Percentiles rank a stretch among this genome's conserved stretches.
phyloP scores from a whole-genome alignment of 1,284 basidiomycete species.

The Porodaedalea pini region DNA sequence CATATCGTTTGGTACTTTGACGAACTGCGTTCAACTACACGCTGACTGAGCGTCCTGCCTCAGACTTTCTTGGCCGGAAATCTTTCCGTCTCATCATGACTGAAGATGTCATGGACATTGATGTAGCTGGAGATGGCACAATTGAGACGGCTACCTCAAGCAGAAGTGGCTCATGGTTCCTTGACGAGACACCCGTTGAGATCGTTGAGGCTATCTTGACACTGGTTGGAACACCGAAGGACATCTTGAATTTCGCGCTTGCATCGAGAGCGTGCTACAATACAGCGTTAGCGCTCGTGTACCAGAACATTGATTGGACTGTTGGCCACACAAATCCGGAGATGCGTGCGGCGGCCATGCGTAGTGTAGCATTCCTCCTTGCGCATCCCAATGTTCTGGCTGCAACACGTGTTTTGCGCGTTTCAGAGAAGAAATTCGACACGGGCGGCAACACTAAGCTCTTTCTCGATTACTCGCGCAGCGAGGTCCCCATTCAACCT shows the following conservation, averaged over 20 bases:
- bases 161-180: not conserved
- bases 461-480: not conserved
- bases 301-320: slow-evolving; percentile 11
- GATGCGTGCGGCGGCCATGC: not conserved
- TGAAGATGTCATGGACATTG: not conserved
- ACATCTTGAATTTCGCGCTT: slow-evolving; percentile 18
- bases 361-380: slow-evolving; percentile 6
- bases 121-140: not conserved
- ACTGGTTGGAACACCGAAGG: not conserved
- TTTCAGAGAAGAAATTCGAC: slow-evolving; percentile 14
- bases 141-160: no score
- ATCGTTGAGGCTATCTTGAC: slow-evolving; percentile 6
- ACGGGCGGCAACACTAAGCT: slow-evolving; percentile 1
- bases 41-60: no score
- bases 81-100: not conserved
- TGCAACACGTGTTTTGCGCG: slow-evolving; percentile 1
- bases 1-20: no score
- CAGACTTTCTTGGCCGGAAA: no score
- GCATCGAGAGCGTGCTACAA: slow-evolving; percentile 9
- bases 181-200: slow-evolving; percentile 3
- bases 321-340: slow-evolving; percentile 1
- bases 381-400: slow-evolving; percentile 6
- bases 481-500: slow-evolving; percentile 3
- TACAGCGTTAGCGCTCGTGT: slow-evolving; percentile 8
- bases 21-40: no score